Conservation (phyloP, 495 filamentous ascomycete species). For the Platismatia glauca region DNA sequence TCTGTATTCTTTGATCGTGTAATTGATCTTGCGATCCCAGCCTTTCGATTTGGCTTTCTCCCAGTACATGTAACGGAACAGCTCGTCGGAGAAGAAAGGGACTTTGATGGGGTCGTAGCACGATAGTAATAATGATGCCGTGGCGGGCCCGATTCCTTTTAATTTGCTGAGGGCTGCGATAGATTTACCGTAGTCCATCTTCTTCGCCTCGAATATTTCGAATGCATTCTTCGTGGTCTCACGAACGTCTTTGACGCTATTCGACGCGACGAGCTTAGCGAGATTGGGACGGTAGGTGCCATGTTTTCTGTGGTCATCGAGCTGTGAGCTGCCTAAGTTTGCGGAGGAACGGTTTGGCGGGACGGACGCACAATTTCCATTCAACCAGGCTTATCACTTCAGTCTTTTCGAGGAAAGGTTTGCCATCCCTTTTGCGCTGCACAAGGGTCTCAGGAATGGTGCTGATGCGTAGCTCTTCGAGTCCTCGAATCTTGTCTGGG, state of each 20-base stretch:
- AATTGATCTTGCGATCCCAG: constrained; percentile 41
- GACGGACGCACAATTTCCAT: constrained; percentile 28
- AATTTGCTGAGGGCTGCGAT: constrained; percentile 30
- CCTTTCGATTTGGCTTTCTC: constrained; percentile 27
- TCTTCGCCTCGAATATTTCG: constrained; percentile 4
- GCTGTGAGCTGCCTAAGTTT: neutral
- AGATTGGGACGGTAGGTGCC: constrained; percentile 42
- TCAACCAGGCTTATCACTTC: constrained; percentile 26
- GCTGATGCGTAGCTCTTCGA: constrained; percentile 15
- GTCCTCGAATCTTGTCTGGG: constrained; percentile 6
- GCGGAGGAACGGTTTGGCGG: neutral
- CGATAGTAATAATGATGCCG: constrained; percentile 41
- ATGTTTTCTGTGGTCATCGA: constrained; percentile 32
- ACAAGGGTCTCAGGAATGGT: constrained; percentile 13
- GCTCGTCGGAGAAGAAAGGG: constrained; percentile 48
- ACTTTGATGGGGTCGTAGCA: constrained; percentile 27
- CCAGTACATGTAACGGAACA: constrained; percentile 38
- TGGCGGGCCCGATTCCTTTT: constrained; percentile 45
- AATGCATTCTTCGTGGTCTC: constrained; percentile 28
- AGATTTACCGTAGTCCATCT: constrained; percentile 15
- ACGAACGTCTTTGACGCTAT: constrained; percentile 24
- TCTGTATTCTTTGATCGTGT: constrained; percentile 39
- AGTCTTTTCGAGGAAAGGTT: constrained; percentile 23
- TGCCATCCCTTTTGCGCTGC: constrained; percentile 15
- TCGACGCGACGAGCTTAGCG: constrained; percentile 35